Base-by-base conservation (phyloP, 331 rosid species). In the Telfairia occidentalis region DNA sequence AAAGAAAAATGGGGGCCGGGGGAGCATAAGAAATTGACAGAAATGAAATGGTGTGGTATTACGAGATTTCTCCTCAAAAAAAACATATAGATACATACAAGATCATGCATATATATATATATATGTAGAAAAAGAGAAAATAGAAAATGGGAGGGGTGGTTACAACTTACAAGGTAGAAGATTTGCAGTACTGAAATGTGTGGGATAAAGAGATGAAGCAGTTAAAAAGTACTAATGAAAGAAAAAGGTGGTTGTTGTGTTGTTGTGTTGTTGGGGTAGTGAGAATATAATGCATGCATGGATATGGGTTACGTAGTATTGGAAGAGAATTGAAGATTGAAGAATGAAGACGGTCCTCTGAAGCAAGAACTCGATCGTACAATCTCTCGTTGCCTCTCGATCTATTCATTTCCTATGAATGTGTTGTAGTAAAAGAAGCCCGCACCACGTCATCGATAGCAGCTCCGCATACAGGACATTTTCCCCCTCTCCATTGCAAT, bases 391-490 rank as follows among this genome's bases (percentile, higher is more conserved):
- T 46, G 19, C 18, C 19, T 5, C 70, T 45, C n/a, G 26, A 0
- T 5, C 49, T 48, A 73, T 24, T 34, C 13, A 34, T 4, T 82
- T 34, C 61, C 85, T 87, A 89, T 16, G 54, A 75, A 57, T 79
- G 85, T 60, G 81, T 4, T 60, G 81, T 4, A 29, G 38, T 21
- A 78, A 78, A 42, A 71, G 75, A 70, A n/a, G 90, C 92, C 77
- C 82, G 83, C 24, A 89, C 87, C 7, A 92, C 96, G 78, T 90
- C 97, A 64, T 82, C 76, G 43, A 95, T 88, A 0, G 88, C 87
- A 63, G 99, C 90, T 13, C 81, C 69, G 72, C 98, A 94, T 12
- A 86, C 78, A 16, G 98, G 98, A 65, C 98, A 92, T 53, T 83
- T 89, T 65, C 85, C 90, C 0, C 78, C 81, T 13, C 82, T 85